Evolutionary conservation across 225 moss, liverwort and hornwort genomes (phyloP).

Genomic region (Anthoceros angustus): DNA sequence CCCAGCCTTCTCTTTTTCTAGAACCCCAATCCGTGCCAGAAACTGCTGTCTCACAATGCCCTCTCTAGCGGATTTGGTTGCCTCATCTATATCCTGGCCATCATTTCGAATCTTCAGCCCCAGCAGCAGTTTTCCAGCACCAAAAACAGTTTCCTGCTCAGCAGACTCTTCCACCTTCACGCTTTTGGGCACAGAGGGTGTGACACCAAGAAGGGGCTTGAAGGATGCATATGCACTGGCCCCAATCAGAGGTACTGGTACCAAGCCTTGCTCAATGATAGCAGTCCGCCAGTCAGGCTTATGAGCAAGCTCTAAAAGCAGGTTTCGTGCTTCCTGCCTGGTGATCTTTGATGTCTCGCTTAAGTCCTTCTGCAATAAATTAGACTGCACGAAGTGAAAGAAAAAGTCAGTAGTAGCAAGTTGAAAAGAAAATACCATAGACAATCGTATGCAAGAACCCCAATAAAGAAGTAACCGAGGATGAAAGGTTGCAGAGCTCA

Average conservation of each 20-base stretch:
- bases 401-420: background rate
- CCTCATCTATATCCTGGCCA: slow-evolving; percentile 39
- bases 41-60: slow-evolving; percentile 78
- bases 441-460: background rate
- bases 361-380: slow-evolving; percentile 48
- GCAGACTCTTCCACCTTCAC: slow-evolving; percentile 27
- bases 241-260: slow-evolving; percentile 69
- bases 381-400: slow-evolving; percentile 30
- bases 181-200: slow-evolving; percentile 39
- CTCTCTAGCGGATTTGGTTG: slow-evolving; percentile 45
- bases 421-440: background rate
- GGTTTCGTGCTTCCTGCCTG: slow-evolving; percentile 58
- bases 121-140: slow-evolving; percentile 68
- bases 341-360: slow-evolving; percentile 38
- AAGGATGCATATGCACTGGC: slow-evolving; percentile 75
- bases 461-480: too few relatives aligned
- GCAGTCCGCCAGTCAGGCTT: slow-evolving; percentile 28
- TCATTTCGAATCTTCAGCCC: slow-evolving; percentile 50
- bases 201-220: slow-evolving; percentile 65
- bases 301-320: slow-evolving; percentile 44
- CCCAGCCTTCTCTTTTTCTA: slow-evolving; percentile 24
- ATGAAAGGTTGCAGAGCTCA: slow-evolving; percentile 14
- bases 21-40: slow-evolving; percentile 68
- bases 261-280: slow-evolving; percentile 60
- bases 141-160: slow-evolving; percentile 47